Evolutionary conservation across 192 early-diverging fungal genomes (phyloP).

Genomic region (Coemansia sp.): DNA sequence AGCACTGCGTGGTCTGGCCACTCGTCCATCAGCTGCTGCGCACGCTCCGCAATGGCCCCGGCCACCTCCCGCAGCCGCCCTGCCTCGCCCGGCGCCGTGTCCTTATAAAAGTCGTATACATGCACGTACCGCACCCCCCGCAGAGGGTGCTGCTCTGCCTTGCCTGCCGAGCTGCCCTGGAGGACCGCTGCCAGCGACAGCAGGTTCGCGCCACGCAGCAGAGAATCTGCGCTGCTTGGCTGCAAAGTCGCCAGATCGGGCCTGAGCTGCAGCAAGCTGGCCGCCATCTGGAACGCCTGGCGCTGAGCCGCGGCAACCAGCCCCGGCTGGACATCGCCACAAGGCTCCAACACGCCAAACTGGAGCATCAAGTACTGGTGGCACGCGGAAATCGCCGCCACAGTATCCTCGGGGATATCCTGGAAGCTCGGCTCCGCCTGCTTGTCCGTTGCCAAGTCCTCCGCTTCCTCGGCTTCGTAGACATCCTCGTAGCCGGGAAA

Average conservation of each 20-base stretch:
- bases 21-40: slow-evolving; percentile 58
- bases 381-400: slow-evolving; percentile 42
- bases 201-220: slow-evolving; percentile 33
- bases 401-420: slow-evolving; percentile 46
- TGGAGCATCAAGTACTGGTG: slow-evolving; percentile 53
- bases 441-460: slow-evolving; percentile 6
- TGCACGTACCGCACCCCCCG: slow-evolving; percentile 18
- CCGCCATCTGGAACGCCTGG: slow-evolving; percentile 21
- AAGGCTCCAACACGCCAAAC: slow-evolving; percentile 12
- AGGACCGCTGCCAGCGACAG: slow-evolving; percentile 26
- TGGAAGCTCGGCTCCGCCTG: slow-evolving; percentile 32
- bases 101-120: slow-evolving; percentile 88
- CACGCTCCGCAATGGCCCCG: slow-evolving; percentile 51
- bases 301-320: slow-evolving; percentile 21
- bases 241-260: slow-evolving; percentile 15
- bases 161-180: too few species aligned
- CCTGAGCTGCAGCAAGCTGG: slow-evolving; percentile 1
- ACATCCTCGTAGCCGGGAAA: slow-evolving; percentile 82
- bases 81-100: slow-evolving; percentile 70
- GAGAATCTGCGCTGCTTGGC: not conserved
- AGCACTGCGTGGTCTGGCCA: slow-evolving; percentile 94
- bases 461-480: slow-evolving; percentile 43
- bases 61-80: slow-evolving; percentile 60
- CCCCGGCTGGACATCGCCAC: slow-evolving; percentile 6
- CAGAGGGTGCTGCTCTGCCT: too few species aligned